Evolutionary conservation across 768 basidiomycete genomes (phyloP).

Genomic region (Collybia sordida): DNA sequence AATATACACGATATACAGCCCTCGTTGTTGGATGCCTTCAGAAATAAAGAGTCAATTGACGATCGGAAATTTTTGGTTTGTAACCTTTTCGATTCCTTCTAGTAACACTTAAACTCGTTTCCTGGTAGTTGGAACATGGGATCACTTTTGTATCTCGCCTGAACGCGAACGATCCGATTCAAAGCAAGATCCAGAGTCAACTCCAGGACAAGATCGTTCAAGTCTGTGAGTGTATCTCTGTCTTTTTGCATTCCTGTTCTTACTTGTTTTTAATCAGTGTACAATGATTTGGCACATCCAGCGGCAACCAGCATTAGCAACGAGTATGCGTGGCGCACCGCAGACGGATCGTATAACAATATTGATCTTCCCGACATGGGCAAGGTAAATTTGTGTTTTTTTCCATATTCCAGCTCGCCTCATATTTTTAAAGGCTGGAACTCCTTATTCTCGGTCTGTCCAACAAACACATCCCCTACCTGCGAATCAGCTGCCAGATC

Average conservation of each 20-base stretch:
- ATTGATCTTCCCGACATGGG: constrained; percentile 68
- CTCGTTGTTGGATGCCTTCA: constrained; percentile 58
- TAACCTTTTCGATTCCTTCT: constrained; percentile 2
- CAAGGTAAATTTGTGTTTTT: constrained; percentile 32
- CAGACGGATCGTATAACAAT: constrained; percentile 82
- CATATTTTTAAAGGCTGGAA: constrained; percentile 45
- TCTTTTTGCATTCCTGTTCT: not conserved
- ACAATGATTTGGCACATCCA: constrained; percentile 81
- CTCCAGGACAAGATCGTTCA: constrained; percentile 51
- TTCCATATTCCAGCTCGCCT: not conserved
- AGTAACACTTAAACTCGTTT: not conserved
- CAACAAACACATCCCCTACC: constrained; percentile 68
- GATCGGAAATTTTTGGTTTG: constrained; percentile 76
- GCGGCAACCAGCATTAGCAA: constrained; percentile 66
- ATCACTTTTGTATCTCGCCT: constrained; percentile 62
- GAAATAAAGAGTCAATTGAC: constrained; percentile 62
- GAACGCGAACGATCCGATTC: constrained; percentile 40
- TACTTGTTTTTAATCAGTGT: constrained; percentile 44
- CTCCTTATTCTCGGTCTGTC: constrained; percentile 82
- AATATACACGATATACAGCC: constrained; percentile 34
- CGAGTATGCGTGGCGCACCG: constrained; percentile 63
- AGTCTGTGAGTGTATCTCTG: constrained; percentile 44
- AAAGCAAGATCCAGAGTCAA: constrained; percentile 32
- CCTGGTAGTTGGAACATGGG: constrained; percentile 65
- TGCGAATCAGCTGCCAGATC: constrained; percentile 68